A percentile compares a stretch with the other conserved stretches of the same genome.
Evolutionary conservation across 768 basidiomycete genomes (phyloP).

Genomic region (Tephrocybe sp.): DNA sequence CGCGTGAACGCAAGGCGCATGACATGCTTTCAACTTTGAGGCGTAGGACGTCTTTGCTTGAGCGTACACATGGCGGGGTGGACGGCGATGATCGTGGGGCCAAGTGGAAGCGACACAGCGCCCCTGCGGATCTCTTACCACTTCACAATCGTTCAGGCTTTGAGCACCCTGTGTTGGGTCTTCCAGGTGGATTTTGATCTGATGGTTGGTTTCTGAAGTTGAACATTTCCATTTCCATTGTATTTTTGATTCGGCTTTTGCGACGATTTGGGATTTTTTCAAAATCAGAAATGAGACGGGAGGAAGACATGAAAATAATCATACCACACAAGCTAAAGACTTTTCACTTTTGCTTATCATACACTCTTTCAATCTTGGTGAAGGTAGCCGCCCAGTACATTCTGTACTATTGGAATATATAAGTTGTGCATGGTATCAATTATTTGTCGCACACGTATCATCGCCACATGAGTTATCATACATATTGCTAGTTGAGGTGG

Average conservation of each 20-base stretch:
- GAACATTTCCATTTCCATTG: background rate
- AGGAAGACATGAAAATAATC: background rate
- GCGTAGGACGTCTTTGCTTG: constrained; percentile 49
- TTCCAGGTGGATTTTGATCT: constrained; percentile 52
- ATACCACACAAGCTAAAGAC: background rate
- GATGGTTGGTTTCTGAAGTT: constrained; percentile 26
- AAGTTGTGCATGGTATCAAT: constrained; percentile 8
- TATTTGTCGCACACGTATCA: background rate
- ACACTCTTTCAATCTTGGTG: constrained; percentile 8
- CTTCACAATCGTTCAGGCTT: constrained; percentile 50
- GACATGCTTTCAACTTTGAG: constrained; percentile 66
- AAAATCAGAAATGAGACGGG: background rate
- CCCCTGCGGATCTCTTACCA: constrained; percentile 57
- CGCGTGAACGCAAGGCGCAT: constrained; percentile 54
- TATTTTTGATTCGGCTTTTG: background rate
- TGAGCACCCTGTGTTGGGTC: constrained; percentile 52
- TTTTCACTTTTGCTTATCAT: constrained; percentile 5
- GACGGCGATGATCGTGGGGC: constrained; percentile 28
- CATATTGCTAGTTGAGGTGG: background rate
- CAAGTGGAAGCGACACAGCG: constrained; percentile 55
- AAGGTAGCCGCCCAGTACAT: background rate
- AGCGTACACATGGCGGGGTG: constrained; percentile 16
- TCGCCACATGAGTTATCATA: background rate
- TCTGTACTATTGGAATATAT: constrained; percentile 7
- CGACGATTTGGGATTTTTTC: background rate